Conservation (phyloP, 805 yeast genomes). For the Ogataea sp. region DNA sequence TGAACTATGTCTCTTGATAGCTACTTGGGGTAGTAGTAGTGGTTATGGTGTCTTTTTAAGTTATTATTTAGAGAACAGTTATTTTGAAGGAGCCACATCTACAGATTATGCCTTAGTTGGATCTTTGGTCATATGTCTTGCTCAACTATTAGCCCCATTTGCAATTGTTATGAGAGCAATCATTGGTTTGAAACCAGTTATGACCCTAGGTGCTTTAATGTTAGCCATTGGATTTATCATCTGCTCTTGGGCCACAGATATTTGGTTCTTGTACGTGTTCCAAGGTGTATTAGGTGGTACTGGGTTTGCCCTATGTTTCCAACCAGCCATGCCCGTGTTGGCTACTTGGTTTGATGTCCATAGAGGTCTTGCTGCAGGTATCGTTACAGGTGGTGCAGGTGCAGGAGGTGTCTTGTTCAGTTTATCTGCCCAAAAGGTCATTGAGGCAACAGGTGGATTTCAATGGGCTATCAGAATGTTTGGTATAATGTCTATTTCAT, state of each 20-base stretch:
- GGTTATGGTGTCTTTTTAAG: slow-evolving; percentile 54
- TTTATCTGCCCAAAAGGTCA: slow-evolving; percentile 26
- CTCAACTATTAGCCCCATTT: slow-evolving; percentile 17
- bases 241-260: slow-evolving; percentile 35
- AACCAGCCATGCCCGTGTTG: slow-evolving; percentile 40
- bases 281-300: slow-evolving; percentile 46
- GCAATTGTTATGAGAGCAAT: slow-evolving; percentile 13
- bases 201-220: slow-evolving; percentile 29
- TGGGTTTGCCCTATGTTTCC: slow-evolving; percentile 40
- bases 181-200: slow-evolving; percentile 13
- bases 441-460: slow-evolving; percentile 31
- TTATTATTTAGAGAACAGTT: slow-evolving; percentile 37
- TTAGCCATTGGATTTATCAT: slow-evolving; percentile 38
- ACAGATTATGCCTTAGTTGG: slow-evolving; percentile 55
- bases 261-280: slow-evolving; percentile 42
- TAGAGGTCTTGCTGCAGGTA: slow-evolving; percentile 33
- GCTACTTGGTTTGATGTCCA: slow-evolving; percentile 48
- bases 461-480: slow-evolving; percentile 36
- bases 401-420: slow-evolving; percentile 32
- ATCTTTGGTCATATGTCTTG: slow-evolving; percentile 35
- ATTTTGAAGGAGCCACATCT: slow-evolving; percentile 42
- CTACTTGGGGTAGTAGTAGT: slow-evolving; percentile 59
- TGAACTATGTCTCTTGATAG: slow-evolving; percentile 32
- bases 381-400: slow-evolving; percentile 33
- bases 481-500: slow-evolving; percentile 30